Evolutionary conservation across 2,329 filamentous ascomycete species (phyloP), one percentile per base, ranked within the genome.

Genomic region (Mycocentrospora acerina): DNA sequence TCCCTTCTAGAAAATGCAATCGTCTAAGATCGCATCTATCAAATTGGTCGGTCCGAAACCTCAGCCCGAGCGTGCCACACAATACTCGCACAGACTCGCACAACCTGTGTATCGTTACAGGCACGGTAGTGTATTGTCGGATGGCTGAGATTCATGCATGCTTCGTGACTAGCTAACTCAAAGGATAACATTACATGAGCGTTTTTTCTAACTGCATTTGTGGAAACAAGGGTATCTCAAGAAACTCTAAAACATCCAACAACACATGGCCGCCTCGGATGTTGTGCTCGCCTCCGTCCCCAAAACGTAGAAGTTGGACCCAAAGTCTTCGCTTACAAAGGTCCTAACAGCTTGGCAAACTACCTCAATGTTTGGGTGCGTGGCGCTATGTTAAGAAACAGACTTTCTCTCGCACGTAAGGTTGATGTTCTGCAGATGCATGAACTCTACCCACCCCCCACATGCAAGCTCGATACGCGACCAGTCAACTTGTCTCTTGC

Each of bases 161-260:
- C 48, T 40, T 32, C 48, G 51, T 46, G 40, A 33, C 15, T 17
- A 37, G 31, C 32, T 22, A 31, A 33, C 26, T 27, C 25, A 37
- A 35, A 24, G 37, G 30, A 35, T 14, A 38, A 37, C 31, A 37
- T 40, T 45, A 32, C 48, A 44, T 33, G 18, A 35, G 35, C 31
- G 24, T 37, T 37, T 34, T 24, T 34, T 48, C 40, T 45, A 38
- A 40, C 44, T 45, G 39, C 42, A 40, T 35, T 41, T 32, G 46
- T 40, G 52, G 45, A 56, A 46, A 50, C 54, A 55, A 53, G 57
- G 55, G 52, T 60, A 60, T 62, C 57, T 51, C 44, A 42, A 56
- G 42, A 32, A 38, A 24, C 19, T 40, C 36, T 40, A 24, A 44
- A 27, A 25, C 42, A 33, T 37, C 37, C 24, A 29, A 24, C 34